These are phyloP conservation scores for Plantago elongata DNA, from an alignment of 257 asterid genomes.

Conservation along the genomic window DNA sequence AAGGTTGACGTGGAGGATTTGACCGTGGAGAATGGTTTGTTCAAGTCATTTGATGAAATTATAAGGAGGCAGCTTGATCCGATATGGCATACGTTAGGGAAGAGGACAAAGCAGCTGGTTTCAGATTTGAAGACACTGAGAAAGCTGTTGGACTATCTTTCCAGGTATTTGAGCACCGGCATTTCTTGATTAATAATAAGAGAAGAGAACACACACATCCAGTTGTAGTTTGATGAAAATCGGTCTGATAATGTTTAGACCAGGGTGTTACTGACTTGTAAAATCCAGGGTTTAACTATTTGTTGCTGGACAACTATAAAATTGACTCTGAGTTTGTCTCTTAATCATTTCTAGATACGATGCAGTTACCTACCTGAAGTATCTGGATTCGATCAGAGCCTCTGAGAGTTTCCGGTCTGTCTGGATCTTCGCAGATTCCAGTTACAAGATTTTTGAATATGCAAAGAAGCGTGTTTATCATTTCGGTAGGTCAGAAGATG, in stretches of 20 bases:
- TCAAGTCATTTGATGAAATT: conserved; percentile 97
- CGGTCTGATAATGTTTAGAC: neutral
- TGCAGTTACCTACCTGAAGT: conserved; percentile 89
- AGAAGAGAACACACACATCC: neutral
- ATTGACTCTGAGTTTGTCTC: conserved; percentile 13
- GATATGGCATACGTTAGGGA: conserved; percentile 96
- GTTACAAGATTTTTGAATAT: conserved; percentile 88
- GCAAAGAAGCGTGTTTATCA: conserved; percentile 94
- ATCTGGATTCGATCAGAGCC: conserved; percentile 95
- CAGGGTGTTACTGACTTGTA: conserved; percentile 11
- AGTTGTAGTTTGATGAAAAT: conserved; percentile 6
- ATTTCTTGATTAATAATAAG: conserved; percentile 8
- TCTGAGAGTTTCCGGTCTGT: conserved; percentile 96
- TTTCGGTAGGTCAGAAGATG: conserved; percentile 68
- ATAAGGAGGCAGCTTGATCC: conserved; percentile 91
- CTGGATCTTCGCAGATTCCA: conserved; percentile 98
- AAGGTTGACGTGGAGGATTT: conserved; percentile 95
- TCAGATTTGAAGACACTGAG: conserved; percentile 92
- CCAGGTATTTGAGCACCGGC: conserved; percentile 45
- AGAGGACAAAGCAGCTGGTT: conserved; percentile 92
- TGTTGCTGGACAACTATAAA: conserved; percentile 16
- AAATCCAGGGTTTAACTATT: conserved; percentile 11
- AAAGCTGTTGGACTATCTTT: conserved; percentile 89
- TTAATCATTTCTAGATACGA: conserved; percentile 64
- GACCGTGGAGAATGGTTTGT: conserved; percentile 92